Evolutionary conservation across 345 rosid genomes (phyloP).

Genomic region (Acer campestre): DNA sequence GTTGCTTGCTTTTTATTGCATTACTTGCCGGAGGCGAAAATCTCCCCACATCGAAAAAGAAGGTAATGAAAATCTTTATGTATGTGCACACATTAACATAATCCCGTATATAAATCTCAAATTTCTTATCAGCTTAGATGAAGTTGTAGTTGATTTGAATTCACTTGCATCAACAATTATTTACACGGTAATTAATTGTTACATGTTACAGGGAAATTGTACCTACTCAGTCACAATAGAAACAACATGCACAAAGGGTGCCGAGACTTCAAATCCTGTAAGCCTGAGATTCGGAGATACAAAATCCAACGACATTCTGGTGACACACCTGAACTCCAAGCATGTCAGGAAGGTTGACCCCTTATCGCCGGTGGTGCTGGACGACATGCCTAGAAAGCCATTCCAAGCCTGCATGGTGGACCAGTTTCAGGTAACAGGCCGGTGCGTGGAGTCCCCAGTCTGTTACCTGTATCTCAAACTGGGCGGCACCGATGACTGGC

Average conservation of each 20-base stretch:
- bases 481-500: constrained; percentile 50
- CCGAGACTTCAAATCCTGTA: constrained; percentile 42
- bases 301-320: constrained; percentile 41
- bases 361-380: constrained; percentile 37
- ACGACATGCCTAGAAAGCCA: constrained; percentile 44
- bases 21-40: constrained; percentile 25
- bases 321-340: constrained; percentile 41
- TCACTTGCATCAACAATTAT: too few relatives aligned
- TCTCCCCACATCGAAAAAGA: constrained; percentile 4
- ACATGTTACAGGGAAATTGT: constrained; percentile 29
- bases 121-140: background rate
- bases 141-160: background rate
- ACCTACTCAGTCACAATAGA: constrained; percentile 48
- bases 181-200: too few relatives aligned
- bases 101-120: too few relatives aligned
- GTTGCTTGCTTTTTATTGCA: constrained; percentile 34
- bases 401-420: constrained; percentile 55
- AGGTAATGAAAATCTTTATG: constrained; percentile 20
- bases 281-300: constrained; percentile 53
- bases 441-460: constrained; percentile 39
- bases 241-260: constrained; percentile 49
- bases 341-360: constrained; percentile 41
- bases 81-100: too few relatives aligned
- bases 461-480: constrained; percentile 52
- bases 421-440: constrained; percentile 41